Evolutionary conservation across 106 monocot genomes (phyloP), one percentile per base, ranked within the genome.

Genomic region (Posidonia australis): DNA sequence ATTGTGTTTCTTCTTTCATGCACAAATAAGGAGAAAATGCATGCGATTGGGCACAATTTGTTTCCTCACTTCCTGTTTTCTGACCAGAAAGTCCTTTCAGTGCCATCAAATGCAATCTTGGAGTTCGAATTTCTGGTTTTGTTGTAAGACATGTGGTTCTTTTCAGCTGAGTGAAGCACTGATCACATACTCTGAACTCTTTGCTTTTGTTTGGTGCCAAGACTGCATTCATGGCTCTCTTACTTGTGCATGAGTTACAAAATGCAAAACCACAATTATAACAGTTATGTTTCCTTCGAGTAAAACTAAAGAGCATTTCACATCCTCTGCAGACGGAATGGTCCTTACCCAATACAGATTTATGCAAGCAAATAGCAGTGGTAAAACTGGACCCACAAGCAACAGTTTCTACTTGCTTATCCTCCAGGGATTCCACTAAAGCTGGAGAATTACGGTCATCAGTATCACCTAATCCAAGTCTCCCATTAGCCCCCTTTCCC

Each of bases 241-340:
- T 86, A 44, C 77, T 77, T 21, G 83, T 89, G 58, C 93, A 93
- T 10, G 86, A 78, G 79, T 81, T 76, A 63, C 93, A 93, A 58
- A 83, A 83, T 22, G 72, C 60, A 49, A 29, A 74, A 12, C 83
- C 78, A 72, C 93, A 93, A 52, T 84, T 79, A 54, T 86, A 93
- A 74, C 93, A 93, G 48, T 81, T 77, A 64, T 93, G 93, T 27
- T 74, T 86, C 76, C 83, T 93, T 44, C 78, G 74, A 13, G 86
- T 83, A 55, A 93, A 81, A n/a, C 93, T 77, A 71, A 93, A 93
- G 26, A 55, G 45, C 49, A 72, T 46, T 63, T 67, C 69, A 54
- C 93, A 93, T 16, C 77, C 73, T n/a, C 48, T 81, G 68, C 93
- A 93, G 17, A 81, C 25, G 1, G 72, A 75, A 29, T 81, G 77